These are phyloP conservation scores for Arxiozyma slooffiae DNA, from an alignment of 1,139 yeast species.

Conservation along the genomic window DNA sequence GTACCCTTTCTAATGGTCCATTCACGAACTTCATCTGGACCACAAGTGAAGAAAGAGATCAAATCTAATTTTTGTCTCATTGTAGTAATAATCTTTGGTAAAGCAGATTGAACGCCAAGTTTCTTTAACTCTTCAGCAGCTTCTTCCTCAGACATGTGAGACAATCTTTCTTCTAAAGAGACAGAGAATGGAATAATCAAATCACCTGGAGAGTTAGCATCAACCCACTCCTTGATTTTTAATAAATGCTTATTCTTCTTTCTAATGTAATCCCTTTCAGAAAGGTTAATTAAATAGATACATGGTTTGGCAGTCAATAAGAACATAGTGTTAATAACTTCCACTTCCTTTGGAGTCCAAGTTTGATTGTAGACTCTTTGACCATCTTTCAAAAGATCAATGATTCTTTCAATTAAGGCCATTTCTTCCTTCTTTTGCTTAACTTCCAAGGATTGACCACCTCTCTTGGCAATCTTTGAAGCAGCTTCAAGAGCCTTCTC, in stretches of 20 bases:
- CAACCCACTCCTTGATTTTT: slow-evolving; percentile 95
- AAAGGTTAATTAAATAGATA: slow-evolving; percentile 85
- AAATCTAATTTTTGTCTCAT: slow-evolving; percentile 79
- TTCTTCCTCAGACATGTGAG: slow-evolving; percentile 85
- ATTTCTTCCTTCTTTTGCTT: slow-evolving; percentile 92
- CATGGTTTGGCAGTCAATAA: slow-evolving; percentile 93
- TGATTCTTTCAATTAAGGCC: slow-evolving; percentile 65
- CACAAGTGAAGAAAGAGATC: slow-evolving; percentile 77
- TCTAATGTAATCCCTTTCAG: slow-evolving; percentile 90
- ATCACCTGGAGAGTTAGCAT: slow-evolving; percentile 88
- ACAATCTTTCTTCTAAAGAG: slow-evolving; percentile 83
- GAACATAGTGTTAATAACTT: slow-evolving; percentile 75
- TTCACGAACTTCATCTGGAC: slow-evolving; percentile 80
- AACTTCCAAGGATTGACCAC: slow-evolving; percentile 93
- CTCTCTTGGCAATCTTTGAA: slow-evolving; percentile 79
- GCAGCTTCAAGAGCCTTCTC: slow-evolving; percentile 81
- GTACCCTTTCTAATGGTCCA: slow-evolving; percentile 82
- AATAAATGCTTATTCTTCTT: slow-evolving; percentile 94
- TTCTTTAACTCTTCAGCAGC: slow-evolving; percentile 82
- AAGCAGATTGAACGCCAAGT: slow-evolving; percentile 73
- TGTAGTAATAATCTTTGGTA: slow-evolving; percentile 76
- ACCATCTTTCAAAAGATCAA: slow-evolving; percentile 67
- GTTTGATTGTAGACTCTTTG: slow-evolving; percentile 83
- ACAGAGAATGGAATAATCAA: slow-evolving; percentile 89
- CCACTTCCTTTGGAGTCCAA: slow-evolving; percentile 89